phyloP scores from a whole-genome alignment of 2,329 filamentous ascomycete species.

The Cladosporium sp. region DNA sequence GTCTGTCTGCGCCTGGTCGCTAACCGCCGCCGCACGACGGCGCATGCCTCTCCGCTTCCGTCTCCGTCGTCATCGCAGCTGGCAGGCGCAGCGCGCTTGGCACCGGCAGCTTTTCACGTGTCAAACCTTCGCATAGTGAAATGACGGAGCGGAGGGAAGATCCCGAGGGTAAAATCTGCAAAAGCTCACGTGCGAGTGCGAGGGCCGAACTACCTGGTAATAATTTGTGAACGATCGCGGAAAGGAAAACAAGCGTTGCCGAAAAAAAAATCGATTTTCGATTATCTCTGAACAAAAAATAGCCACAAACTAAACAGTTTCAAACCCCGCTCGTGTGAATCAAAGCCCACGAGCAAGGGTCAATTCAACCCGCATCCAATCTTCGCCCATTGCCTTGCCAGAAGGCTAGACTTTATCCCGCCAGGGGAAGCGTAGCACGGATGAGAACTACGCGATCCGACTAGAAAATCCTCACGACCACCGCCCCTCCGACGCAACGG shows the following conservation, averaged over 20 bases:
- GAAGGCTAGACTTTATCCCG: neutral
- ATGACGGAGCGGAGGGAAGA: too few relatives aligned
- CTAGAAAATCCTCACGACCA: too few relatives aligned
- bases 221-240: neutral
- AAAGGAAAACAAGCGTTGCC: neutral
- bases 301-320: conserved; percentile 1
- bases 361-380: neutral
- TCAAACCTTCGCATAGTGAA: neutral
- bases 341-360: neutral
- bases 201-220: neutral
- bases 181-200: too few relatives aligned
- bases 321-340: conserved; percentile 4
- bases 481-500: neutral
- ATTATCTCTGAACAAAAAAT: conserved; percentile 10
- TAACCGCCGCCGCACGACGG: neutral
- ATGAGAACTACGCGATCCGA: neutral
- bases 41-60: conserved; percentile 3
- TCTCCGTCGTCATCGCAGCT: neutral
- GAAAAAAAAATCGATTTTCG: conserved; percentile 7
- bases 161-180: too few relatives aligned
- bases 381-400: neutral
- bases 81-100: neutral
- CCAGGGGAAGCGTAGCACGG: conserved; percentile 7
- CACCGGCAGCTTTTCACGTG: conserved; percentile 2
- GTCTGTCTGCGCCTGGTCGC: too few relatives aligned